phyloP scores from a whole-genome alignment of 169 alveolate species.

The Plasmodium knowlesi region DNA sequence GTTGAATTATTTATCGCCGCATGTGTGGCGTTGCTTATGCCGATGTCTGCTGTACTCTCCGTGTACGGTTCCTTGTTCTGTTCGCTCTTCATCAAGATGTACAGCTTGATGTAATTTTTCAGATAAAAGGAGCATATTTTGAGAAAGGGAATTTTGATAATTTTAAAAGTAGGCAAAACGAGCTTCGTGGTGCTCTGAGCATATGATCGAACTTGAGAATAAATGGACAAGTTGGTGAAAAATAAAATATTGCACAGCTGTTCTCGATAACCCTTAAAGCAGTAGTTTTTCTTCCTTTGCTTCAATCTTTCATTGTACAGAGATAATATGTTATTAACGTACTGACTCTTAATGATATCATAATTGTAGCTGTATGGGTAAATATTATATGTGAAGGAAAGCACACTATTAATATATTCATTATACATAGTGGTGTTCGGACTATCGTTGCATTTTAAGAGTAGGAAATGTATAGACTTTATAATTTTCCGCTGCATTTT shows the following conservation, averaged over 20 bases:
- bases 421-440: conserved; percentile 30
- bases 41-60: too few species aligned
- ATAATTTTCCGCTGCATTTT: conserved; percentile 64
- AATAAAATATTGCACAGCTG: conserved; percentile 69
- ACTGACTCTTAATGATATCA: conserved; percentile 65
- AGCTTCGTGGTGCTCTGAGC: conserved; percentile 63
- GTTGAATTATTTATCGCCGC: neutral
- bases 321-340: conserved; percentile 49
- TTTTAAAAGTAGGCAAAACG: conserved; percentile 66
- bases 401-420: conserved; percentile 60
- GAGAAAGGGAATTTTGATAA: conserved; percentile 39
- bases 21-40: neutral
- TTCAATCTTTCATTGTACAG: conserved; percentile 63
- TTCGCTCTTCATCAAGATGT: neutral
- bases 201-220: conserved; percentile 70
- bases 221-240: conserved; percentile 56
- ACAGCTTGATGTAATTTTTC: conserved; percentile 44
- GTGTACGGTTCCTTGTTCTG: neutral
- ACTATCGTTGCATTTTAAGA: conserved; percentile 55
- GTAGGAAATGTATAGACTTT: conserved; percentile 47
- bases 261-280: conserved; percentile 39
- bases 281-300: conserved; percentile 60
- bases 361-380: conserved; percentile 66
- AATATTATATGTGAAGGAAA: conserved; percentile 63
- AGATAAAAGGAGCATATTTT: conserved; percentile 51